These are phyloP conservation scores for Cyathus striatus DNA, from an alignment of 768 basidiomycete species.

Conservation along the genomic window DNA sequence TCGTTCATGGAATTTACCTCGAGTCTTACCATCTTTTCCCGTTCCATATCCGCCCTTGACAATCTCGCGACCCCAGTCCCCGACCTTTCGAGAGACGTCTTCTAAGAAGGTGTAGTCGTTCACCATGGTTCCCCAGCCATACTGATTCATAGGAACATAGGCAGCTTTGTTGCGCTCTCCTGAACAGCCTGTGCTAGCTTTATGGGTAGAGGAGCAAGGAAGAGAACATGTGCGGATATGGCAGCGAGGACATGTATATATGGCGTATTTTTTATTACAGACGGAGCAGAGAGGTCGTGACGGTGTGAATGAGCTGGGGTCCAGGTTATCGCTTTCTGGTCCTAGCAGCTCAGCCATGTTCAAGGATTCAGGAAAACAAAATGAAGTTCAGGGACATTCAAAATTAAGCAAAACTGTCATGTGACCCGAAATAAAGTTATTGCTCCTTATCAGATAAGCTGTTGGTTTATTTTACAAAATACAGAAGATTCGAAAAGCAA, in stretches of 20 bases:
- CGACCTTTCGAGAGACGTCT: conserved; percentile 71
- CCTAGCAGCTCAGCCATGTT: neutral
- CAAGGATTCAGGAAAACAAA: neutral
- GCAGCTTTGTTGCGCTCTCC: conserved; percentile 70
- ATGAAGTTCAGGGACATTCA: neutral
- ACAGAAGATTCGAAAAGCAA: too few species aligned
- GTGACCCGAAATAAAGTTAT: too few species aligned
- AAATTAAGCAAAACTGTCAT: conserved; percentile 3
- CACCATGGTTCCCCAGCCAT: conserved; percentile 85
- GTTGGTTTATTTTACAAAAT: too few species aligned
- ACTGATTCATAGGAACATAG: conserved; percentile 79
- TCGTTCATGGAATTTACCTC: conserved; percentile 15
- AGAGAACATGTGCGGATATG: conserved; percentile 67
- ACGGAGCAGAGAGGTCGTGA: conserved; percentile 35
- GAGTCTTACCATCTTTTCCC: conserved; percentile 18
- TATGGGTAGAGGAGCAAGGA: conserved; percentile 66
- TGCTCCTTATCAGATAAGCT: too few species aligned
- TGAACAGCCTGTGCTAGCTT: conserved; percentile 52
- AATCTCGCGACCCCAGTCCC: conserved; percentile 70
- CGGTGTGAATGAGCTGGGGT: conserved; percentile 12
- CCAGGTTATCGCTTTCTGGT: conserved; percentile 5
- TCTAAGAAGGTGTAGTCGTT: conserved; percentile 86
- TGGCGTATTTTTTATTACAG: conserved; percentile 43
- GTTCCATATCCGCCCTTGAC: conserved; percentile 51
- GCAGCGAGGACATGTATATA: conserved; percentile 82